These are phyloP conservation scores for Clitopilus passeckerianus DNA, from an alignment of 768 basidiomycete genomes.

Conservation along the genomic window DNA sequence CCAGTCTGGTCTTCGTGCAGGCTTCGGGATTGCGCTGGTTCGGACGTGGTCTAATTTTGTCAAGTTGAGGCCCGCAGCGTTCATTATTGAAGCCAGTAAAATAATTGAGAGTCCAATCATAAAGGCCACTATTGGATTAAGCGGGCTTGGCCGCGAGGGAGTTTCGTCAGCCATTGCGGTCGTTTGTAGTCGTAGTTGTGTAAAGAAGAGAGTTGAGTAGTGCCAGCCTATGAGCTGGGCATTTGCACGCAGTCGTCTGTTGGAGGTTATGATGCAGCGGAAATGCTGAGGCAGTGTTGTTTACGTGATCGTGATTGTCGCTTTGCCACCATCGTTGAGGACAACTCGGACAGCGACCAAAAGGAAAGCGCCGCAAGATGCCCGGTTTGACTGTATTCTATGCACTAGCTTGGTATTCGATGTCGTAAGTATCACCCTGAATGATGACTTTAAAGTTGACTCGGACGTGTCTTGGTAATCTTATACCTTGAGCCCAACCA, in stretches of 20 bases:
- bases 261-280: background rate
- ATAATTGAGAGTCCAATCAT: constrained; percentile 87
- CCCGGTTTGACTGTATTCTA: background rate
- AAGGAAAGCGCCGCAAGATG: background rate
- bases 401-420: background rate
- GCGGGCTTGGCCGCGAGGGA: constrained; percentile 3
- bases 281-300: background rate
- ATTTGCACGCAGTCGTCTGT: background rate
- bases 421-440: background rate
- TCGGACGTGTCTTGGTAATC: background rate
- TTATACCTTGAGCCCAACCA: background rate
- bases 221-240: background rate
- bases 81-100: constrained; percentile 77
- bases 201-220: background rate
- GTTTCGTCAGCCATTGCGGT: constrained; percentile 1
- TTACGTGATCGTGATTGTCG: constrained; percentile 1
- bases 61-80: constrained; percentile 90
- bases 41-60: constrained; percentile 90
- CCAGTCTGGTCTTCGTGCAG: constrained; percentile 71
- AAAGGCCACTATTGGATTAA: constrained; percentile 62
- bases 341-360: background rate
- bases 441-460: background rate
- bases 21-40: constrained; percentile 73
- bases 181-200: background rate
- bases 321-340: background rate